Conservation (phyloP, 2,329 filamentous ascomycete species). For the Myriosclerotinia scirpicola region DNA sequence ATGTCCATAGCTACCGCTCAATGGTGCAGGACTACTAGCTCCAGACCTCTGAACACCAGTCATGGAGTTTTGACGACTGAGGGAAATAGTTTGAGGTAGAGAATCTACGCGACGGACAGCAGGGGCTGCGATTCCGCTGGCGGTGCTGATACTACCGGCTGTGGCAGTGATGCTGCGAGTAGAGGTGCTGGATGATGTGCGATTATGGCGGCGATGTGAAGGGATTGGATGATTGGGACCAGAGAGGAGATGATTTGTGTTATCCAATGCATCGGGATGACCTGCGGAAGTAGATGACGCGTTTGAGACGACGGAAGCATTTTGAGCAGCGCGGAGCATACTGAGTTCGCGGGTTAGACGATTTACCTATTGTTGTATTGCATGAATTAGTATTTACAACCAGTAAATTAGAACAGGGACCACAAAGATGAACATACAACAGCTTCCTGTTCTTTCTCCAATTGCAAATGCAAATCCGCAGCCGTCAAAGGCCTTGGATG, state of each 20-base stretch:
- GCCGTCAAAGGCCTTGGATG: conserved; percentile 87
- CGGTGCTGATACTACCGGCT: conserved; percentile 43
- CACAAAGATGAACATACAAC: conserved; percentile 59
- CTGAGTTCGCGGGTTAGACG: conserved; percentile 86
- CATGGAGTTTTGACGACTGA: conserved; percentile 40
- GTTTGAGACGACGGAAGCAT: conserved; percentile 65
- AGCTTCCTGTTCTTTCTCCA: conserved; percentile 94
- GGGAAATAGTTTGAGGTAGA: conserved; percentile 32
- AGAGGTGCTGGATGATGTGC: conserved; percentile 53
- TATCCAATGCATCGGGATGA: conserved; percentile 50
- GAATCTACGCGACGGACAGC: conserved; percentile 28
- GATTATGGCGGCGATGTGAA: conserved; percentile 55
- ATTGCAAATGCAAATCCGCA: conserved; percentile 81
- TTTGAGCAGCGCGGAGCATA: conserved; percentile 71
- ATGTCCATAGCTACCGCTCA: conserved; percentile 34
- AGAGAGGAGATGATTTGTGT: conserved; percentile 54
- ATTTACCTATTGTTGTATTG: conserved; percentile 65
- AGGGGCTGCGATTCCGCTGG: conserved; percentile 32
- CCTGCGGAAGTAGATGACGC: conserved; percentile 61
- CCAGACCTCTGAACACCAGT: conserved; percentile 37
- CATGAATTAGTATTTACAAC: conserved; percentile 11
- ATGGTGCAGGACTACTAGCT: conserved; percentile 37
- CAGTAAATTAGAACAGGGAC: background rate
- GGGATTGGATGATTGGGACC: conserved; percentile 60
- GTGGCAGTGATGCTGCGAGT: conserved; percentile 52